Evolutionary conservation across 352 stramenopile species (phyloP).

Genomic region (Globisporangium rhizosaccharum): DNA sequence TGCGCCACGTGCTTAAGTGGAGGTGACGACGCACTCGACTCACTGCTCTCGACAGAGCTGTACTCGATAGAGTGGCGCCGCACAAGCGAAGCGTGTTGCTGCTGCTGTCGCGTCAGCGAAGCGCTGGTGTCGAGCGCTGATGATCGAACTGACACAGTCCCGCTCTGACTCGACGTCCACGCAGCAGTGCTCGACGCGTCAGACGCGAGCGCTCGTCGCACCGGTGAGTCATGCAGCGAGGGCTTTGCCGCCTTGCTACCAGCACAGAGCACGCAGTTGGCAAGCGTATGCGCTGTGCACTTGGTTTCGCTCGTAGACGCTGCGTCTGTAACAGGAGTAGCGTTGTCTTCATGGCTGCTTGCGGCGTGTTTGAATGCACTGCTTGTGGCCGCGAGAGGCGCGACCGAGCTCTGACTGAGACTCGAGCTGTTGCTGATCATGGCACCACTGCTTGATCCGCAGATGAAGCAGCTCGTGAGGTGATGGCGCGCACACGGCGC

Average conservation of each 20-base stretch:
- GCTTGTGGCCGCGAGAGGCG: neutral
- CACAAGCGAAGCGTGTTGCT: neutral
- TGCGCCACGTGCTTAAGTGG: neutral
- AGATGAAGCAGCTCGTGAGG: constrained; percentile 63
- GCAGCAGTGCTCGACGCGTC: neutral
- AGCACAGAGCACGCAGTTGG: constrained; percentile 70
- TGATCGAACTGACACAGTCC: neutral
- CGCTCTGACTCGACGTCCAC: constrained; percentile 3
- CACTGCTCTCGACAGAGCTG: neutral
- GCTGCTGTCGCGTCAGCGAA: neutral
- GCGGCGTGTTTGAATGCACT: neutral
- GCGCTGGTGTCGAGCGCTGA: neutral
- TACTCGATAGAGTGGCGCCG: constrained; percentile 9
- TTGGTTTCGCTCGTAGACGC: constrained; percentile 15
- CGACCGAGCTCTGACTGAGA: neutral
- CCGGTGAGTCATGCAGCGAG: no score
- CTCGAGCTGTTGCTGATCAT: neutral
- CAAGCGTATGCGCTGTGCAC: constrained; percentile 47
- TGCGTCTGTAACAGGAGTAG: neutral
- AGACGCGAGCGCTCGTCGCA: no score
- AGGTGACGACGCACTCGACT: neutral
- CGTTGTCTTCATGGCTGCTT: neutral
- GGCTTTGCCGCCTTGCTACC: constrained; percentile 21
- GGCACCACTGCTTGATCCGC: constrained; percentile 18
- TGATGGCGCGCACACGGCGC: constrained; percentile 42